These are phyloP conservation scores for Colletotrichum sp. DNA, from an alignment of 2,329 filamentous ascomycete genomes.

Conservation along the genomic window DNA sequence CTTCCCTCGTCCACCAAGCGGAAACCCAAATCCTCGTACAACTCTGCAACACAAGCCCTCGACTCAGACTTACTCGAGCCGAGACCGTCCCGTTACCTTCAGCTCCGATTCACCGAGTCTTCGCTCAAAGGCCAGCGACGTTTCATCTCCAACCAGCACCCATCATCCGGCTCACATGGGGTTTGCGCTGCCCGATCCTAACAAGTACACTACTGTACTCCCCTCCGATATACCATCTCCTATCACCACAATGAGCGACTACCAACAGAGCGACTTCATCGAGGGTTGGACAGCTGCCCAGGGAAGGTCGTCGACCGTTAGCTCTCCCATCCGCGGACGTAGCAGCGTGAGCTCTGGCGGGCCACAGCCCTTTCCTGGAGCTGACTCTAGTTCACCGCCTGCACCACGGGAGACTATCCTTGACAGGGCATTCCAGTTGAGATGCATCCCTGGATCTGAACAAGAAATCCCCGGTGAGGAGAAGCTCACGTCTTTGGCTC, in stretches of 20 bases:
- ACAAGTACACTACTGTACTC: constrained; percentile 53
- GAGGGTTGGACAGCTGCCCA: constrained; percentile 67
- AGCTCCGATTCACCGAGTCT: constrained; percentile 65
- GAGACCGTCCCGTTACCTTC: constrained; percentile 56
- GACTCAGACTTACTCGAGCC: constrained; percentile 50
- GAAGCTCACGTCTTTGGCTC: constrained; percentile 67
- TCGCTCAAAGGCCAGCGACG: constrained; percentile 65
- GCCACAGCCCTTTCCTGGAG: constrained; percentile 36
- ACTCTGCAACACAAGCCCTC: constrained; percentile 54
- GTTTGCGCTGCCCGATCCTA: constrained; percentile 45
- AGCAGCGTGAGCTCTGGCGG: constrained; percentile 60
- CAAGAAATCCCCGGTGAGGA: constrained; percentile 60
- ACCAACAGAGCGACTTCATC: constrained; percentile 60
- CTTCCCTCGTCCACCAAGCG: constrained; percentile 49
- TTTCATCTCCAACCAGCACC: constrained; percentile 62
- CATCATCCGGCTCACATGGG: constrained; percentile 46
- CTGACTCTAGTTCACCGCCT: constrained; percentile 55
- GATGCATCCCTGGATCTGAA: constrained; percentile 66
- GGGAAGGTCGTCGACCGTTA: constrained; percentile 62
- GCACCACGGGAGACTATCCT: constrained; percentile 67
- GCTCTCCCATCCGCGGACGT: constrained; percentile 59
- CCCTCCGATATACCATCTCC: constrained; percentile 61
- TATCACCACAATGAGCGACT: constrained; percentile 55
- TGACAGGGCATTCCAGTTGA: constrained; percentile 70
- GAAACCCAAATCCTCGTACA: constrained; percentile 40